Evolutionary conservation across 495 filamentous ascomycete species (phyloP).

Genomic region (Aspergillus campestris): DNA sequence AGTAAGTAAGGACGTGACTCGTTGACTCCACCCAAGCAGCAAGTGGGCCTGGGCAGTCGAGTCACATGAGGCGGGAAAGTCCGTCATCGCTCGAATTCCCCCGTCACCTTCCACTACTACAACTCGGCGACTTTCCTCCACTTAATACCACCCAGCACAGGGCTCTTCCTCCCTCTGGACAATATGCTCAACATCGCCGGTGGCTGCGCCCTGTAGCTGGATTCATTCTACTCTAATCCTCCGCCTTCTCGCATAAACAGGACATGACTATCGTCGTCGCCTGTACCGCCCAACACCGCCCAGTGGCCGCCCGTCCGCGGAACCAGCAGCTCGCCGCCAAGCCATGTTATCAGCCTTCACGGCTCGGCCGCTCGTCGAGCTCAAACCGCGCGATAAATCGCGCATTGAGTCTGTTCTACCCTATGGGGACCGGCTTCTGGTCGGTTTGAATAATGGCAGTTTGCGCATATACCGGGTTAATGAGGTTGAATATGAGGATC

Average conservation of each 20-base stretch:
- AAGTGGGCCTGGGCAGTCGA: too few species aligned
- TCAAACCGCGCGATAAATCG: slow-evolving; percentile 87
- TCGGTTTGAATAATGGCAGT: slow-evolving; percentile 81
- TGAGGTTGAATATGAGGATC: slow-evolving; percentile 35
- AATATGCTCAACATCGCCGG: too few species aligned
- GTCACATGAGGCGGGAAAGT: too few species aligned
- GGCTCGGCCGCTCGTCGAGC: slow-evolving; percentile 91
- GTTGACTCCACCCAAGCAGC: too few species aligned
- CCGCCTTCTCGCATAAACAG: background rate
- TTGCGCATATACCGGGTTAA: slow-evolving; percentile 89
- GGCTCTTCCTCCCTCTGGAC: too few species aligned
- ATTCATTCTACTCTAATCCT: background rate
- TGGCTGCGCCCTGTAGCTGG: background rate
- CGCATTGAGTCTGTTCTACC: slow-evolving; percentile 91
- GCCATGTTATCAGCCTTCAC: slow-evolving; percentile 96
- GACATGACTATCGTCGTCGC: slow-evolving; percentile 9
- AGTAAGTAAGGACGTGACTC: too few species aligned
- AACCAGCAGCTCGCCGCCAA: slow-evolving; percentile 12
- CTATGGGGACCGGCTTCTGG: slow-evolving; percentile 84
- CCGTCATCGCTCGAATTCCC: too few species aligned
- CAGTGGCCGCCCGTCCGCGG: slow-evolving; percentile 2
- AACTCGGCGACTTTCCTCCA: too few species aligned
- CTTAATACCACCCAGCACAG: too few species aligned
- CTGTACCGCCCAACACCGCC: slow-evolving; percentile 8
- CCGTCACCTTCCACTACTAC: too few species aligned